A percentile compares a stretch with the other conserved stretches of the same genome.
phyloP scores from a whole-genome alignment of 305 asterid species.

The Lippia alba region DNA sequence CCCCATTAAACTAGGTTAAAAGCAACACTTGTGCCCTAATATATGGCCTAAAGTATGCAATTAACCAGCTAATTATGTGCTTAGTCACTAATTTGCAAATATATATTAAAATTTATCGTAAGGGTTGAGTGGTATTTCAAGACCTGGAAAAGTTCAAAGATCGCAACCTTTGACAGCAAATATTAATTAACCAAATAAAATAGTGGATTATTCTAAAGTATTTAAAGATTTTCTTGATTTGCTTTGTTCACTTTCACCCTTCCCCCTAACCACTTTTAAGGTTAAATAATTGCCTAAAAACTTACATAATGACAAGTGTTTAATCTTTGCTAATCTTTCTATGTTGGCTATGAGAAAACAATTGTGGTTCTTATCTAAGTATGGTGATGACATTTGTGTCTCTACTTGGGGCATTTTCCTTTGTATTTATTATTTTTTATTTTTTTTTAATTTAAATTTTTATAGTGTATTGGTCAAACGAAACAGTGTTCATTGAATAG shows the following conservation, averaged over 20 bases:
- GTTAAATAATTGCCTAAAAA: not conserved
- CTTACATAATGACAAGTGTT: conserved; percentile 36
- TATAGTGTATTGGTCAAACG: too few relatives aligned
- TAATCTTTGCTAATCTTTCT: conserved; percentile 25
- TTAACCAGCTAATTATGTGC: conserved; percentile 15
- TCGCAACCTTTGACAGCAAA: conserved; percentile 34
- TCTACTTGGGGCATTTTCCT: not conserved
- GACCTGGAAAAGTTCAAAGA: not conserved
- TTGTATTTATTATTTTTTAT: not conserved
- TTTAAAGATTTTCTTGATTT: conserved; percentile 39
- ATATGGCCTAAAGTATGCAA: conserved; percentile 25
- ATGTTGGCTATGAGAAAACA: conserved; percentile 43
- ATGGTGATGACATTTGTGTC: conserved; percentile 31
- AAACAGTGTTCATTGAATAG: conserved; percentile 9
- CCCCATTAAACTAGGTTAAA: not conserved
- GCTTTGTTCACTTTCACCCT: conserved; percentile 36
- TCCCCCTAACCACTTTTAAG: conserved; percentile 20
- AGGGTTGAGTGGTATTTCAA: not conserved
- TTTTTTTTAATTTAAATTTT: too few relatives aligned
- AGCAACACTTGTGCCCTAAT: conserved; percentile 31
- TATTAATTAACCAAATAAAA: conserved; percentile 5
- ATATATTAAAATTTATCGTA: conserved; percentile 4
- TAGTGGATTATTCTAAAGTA: conserved; percentile 28
- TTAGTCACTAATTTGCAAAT: conserved; percentile 12
- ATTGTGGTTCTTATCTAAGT: not conserved